Base-by-base conservation (phyloP, 1,284 basidiomycete genomes). In the Ustilago shanxiensis region DNA sequence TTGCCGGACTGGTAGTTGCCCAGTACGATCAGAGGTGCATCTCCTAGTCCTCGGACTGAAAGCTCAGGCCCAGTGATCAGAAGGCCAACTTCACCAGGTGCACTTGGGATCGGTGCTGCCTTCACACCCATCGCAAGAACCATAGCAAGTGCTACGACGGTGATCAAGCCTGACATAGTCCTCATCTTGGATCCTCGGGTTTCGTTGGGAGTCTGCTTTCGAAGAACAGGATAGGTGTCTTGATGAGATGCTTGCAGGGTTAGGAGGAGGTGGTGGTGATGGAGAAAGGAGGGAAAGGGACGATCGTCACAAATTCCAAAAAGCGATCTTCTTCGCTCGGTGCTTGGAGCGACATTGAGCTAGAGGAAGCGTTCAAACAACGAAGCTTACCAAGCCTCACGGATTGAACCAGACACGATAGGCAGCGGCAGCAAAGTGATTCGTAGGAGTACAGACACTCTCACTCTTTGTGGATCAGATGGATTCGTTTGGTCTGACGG, bases 1-100 rank as follows among this genome's bases (percentile, higher is more conserved):
- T 65, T 31, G 24, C 68, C 68, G 14, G 49, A 44, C 41, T 71
- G 68, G 22, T 65, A 71, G 52, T 71, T 64, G 45, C 68, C 68
- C 13, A 71, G 45, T 2, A 71, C 68, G 41, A 71, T 24, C 22
- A 71, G 53, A 39, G 68, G 68, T 4, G 62, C 62, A 31, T 64
- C 61, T 1, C 62, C 68, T 5, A 71, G 47, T 2, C 66, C 66
- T 51, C 66, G 66, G 29, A 65, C 54, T 13, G 39, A 58, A 14
- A 65, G 29, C 13, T 59, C 55, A 10, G 44, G 20, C 10, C 22
- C 44, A 47, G n/a, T 47, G 44, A 47, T 47, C 44, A 47, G 20
- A 9, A 47, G 5, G 10, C 44, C 44, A 24, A 59, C 28, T 7
- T 33, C 49, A 11, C 56, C n/a, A n/a, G n/a, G n/a, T n/a, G n/a